phyloP scores from a whole-genome alignment of 1,284 basidiomycete species.

The Irpex lacteus region DNA sequence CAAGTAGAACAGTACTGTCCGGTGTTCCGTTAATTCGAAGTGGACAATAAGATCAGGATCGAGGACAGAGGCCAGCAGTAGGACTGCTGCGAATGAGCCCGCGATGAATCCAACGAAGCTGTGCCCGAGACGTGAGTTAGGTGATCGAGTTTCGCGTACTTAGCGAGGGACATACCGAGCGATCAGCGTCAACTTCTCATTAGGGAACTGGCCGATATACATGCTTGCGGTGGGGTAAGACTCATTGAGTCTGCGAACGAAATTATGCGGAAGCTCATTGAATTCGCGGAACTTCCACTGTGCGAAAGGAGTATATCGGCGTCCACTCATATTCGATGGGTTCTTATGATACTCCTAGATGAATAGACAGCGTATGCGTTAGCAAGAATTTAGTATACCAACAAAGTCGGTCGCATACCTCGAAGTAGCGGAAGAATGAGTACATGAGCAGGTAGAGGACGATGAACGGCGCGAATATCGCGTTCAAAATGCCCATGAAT shows the following conservation, averaged over 20 bases:
- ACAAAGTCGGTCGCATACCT: constrained; percentile 45
- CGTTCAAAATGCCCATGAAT: constrained; percentile 96
- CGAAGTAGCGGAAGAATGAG: constrained; percentile 99
- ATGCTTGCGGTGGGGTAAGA: constrained; percentile 89
- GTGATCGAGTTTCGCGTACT: background rate
- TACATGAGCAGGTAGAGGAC: constrained; percentile 96
- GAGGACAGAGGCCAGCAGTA: constrained; percentile 86
- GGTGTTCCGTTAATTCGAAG: constrained; percentile 92
- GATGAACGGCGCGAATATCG: constrained; percentile 95
- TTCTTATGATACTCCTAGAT: constrained; percentile 96
- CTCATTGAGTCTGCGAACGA: constrained; percentile 81
- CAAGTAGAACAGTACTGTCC: constrained; percentile 93
- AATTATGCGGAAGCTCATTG: constrained; percentile 95
- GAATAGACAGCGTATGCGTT: background rate
- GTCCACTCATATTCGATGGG: constrained; percentile 88
- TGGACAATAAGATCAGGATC: constrained; percentile 92
- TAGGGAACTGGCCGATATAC: constrained; percentile 98
- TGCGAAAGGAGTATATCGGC: constrained; percentile 92
- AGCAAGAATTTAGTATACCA: background rate
- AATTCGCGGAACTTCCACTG: constrained; percentile 99
- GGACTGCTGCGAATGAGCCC: constrained; percentile 94
- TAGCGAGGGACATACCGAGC: constrained; percentile 63
- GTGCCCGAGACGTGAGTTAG: background rate
- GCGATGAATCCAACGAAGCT: constrained; percentile 96
- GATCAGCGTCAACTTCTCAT: constrained; percentile 86